A percentile compares a stretch with the other conserved stretches of the same genome.
Evolutionary conservation across 805 yeast genomes (phyloP).

Genomic region (Metschnikowia peoriensis): DNA sequence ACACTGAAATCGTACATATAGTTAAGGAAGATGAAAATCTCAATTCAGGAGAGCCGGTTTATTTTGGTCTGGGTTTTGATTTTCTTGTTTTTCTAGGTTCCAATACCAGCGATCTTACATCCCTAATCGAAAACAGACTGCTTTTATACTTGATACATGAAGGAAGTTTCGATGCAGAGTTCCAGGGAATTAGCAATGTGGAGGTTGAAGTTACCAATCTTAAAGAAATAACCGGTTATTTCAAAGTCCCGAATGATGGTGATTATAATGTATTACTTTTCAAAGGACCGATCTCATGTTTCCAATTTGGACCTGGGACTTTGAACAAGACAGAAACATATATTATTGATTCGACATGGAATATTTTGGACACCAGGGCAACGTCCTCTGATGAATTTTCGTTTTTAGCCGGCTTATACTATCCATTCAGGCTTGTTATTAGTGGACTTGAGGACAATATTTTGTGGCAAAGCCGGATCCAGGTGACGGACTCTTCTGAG

Average conservation of each 20-base stretch:
- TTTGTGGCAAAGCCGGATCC: background rate
- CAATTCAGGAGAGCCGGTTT: no score
- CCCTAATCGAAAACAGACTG: background rate
- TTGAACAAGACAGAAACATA: background rate
- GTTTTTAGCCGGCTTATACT: background rate
- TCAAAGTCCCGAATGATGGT: background rate
- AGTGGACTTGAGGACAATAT: background rate
- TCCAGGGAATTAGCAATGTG: background rate
- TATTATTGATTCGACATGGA: constrained; percentile 1
- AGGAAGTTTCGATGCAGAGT: background rate
- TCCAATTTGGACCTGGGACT: constrained; percentile 6
- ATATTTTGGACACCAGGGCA: background rate
- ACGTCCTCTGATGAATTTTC: background rate
- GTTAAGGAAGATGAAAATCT: no score
- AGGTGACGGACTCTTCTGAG: no score
- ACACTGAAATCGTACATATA: background rate
- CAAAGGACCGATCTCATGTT: background rate
- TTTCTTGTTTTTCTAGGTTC: no score
- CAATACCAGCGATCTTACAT: no score
- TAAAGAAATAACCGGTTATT: background rate
- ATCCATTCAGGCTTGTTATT: constrained; percentile 6
- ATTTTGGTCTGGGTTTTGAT: no score
- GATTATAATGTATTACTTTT: background rate
- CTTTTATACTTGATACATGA: background rate
- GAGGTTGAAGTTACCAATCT: background rate